Evolutionary conservation across 1,284 basidiomycete species (phyloP), one percentile per base, ranked within the genome.

Genomic region (Inonotus hispidus): DNA sequence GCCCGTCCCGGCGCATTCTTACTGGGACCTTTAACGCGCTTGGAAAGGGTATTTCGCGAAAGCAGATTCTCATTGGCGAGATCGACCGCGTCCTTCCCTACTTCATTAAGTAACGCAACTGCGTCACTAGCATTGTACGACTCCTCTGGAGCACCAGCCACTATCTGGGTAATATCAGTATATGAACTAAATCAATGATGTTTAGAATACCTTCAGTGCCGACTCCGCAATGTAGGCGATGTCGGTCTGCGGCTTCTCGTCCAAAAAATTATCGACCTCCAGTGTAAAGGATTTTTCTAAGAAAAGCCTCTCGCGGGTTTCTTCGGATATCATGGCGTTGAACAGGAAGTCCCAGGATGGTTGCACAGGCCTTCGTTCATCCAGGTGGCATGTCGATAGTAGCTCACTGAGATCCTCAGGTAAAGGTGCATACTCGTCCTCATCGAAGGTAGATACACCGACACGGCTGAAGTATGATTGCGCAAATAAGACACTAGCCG

Each of bases 271-370:
- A 3, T 43, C 54, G 6, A 76, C 65, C 35, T 77, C 71, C n/a
- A 73, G 74, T 10, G 80, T 78, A 63, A 90, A 82, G 0, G 86
- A 76, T 53, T 83, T 77, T 53, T 79, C 78, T 32, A 85, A 73
- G 58, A 90, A 71, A 39, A 80, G 79, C 67, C 88, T 88, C 71
- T 92, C 91, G 53, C 90, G 83, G 19, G 80, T 81, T 70, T 92
- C 89, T 66, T 92, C 89, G 1, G 87, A 83, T 10, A 75, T 16
- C 23, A 37, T 68, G 2, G 78, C 77, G 66, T 79, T 88, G 85
- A 87, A 91, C 71, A 90, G 77, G 67, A 89, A 90, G 65, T 91
- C 88, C 80, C 83, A 90, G 4, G 76, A 37, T 29, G 23, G 14
- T 16, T 58, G 27, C 21, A 14, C 45, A 27, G 52, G 16, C 23